These are phyloP conservation scores for Heliosperma pusillum DNA, from an alignment of 148 eudicot genomes.

Conservation along the genomic window DNA sequence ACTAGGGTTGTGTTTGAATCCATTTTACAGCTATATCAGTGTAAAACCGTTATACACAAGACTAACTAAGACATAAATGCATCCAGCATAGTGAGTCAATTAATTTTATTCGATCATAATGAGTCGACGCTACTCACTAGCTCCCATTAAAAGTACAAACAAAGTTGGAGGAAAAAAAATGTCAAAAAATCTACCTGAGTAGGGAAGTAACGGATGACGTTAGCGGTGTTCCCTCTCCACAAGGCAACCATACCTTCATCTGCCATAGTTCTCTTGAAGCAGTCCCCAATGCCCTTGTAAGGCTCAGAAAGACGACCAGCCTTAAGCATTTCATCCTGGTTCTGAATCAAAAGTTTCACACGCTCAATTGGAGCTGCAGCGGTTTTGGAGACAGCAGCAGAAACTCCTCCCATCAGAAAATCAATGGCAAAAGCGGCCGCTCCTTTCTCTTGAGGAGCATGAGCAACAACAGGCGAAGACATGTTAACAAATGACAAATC, in stretches of 20 bases:
- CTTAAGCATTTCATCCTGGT: constrained; percentile 83
- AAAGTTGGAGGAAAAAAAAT: not conserved
- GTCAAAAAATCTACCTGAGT: constrained; percentile 51
- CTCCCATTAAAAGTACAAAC: no score
- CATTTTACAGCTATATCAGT: no score
- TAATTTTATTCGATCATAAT: no score
- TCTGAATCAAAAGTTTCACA: constrained; percentile 82
- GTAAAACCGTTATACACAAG: no score
- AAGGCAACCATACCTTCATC: constrained; percentile 61
- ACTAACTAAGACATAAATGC: no score
- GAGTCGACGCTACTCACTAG: no score
- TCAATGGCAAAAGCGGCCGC: constrained; percentile 52
- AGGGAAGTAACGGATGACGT: constrained; percentile 86
- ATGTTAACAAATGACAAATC: constrained; percentile 42
- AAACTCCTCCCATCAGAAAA: constrained; percentile 88
- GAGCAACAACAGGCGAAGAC: constrained; percentile 52
- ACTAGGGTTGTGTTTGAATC: no score
- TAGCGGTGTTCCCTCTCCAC: constrained; percentile 87
- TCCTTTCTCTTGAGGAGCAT: constrained; percentile 72
- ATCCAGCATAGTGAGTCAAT: no score
- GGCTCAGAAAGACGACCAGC: constrained; percentile 70
- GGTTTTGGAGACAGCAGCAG: constrained; percentile 82
- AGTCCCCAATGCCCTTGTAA: constrained; percentile 81
- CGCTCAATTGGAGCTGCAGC: constrained; percentile 91
- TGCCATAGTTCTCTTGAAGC: constrained; percentile 52